A percentile compares a stretch with the other conserved stretches of the same genome.
Conservation (phyloP, 345 rosid genomes). For the Jatropha curcas region DNA sequence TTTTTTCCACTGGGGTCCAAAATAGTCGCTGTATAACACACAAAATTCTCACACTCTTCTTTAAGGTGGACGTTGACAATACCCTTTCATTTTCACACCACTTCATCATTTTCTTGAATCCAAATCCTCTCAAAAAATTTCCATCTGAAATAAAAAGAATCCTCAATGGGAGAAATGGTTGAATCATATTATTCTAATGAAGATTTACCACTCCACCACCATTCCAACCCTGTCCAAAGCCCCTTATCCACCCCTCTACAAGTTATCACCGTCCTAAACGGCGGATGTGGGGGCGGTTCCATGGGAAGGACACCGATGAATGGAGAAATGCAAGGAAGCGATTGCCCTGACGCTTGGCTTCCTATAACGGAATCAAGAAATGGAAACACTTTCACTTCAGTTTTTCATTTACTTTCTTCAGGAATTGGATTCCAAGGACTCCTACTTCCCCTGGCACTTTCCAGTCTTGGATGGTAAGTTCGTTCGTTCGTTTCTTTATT, state of each 20-base stretch:
- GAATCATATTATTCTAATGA: background rate
- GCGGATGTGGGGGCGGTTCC: background rate
- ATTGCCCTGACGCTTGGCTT: constrained; percentile 39
- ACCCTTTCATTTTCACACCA: no score
- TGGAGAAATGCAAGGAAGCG: background rate
- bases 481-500: background rate
- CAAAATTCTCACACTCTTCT: no score
- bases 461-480: constrained; percentile 46
- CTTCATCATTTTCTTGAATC: no score
- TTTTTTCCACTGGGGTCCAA: no score
- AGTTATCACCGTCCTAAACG: background rate
- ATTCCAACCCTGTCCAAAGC: no score
- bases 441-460: constrained; percentile 44
- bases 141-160: background rate
- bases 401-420: constrained; percentile 42
- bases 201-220: background rate
- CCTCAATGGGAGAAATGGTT: background rate
- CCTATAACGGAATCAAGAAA: constrained; percentile 55
- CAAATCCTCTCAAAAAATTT: no score
- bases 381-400: constrained; percentile 19
- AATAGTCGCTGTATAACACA: no score
- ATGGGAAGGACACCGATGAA: background rate
- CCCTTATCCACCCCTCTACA: background rate
- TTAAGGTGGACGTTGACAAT: no score
- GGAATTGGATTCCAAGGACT: constrained; percentile 49